Evolutionary conservation across 1,284 basidiomycete genomes (phyloP), one percentile per base, ranked within the genome.

Genomic region (Cutaneotrichosporon cavernicola): DNA sequence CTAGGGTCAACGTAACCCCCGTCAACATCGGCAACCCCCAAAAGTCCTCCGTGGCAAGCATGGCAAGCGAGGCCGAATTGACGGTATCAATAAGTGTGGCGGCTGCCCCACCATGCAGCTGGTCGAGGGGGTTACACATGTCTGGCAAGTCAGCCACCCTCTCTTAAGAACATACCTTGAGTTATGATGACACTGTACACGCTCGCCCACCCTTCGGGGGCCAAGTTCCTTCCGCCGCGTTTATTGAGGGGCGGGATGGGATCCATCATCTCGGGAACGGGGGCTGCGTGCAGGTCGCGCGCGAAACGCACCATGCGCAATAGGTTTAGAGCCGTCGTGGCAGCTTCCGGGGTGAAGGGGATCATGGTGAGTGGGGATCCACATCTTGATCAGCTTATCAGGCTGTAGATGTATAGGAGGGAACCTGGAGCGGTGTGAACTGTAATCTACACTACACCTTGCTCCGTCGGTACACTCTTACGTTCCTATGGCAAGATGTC

Each of bases 61-160:
- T 16, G 13, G 50, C 50, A 21, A 64, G 32, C 13, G 63, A 63
- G 4, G 47, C 38, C 0, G 60, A 60, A 5, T 60, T 30, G 6
- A 46, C 56, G 26, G 56, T 46, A 30, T 78, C 76, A 14, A 76
- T 66, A 26, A 78, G 59, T 70, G 72, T 77, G 6, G 70, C 66
- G 13, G 70, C 66, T 0, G 73, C 74, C 4, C 73, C 76, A 31
- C 76, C 76, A 64, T 78, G 76, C 63, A 78, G 60, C 6, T 60
- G 65, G 2, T 68, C 70, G 11, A 70, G 55, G 8, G 61, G 57
- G 59, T 78, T 78, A 4, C 66, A 64, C 75, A 73, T 74, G 10
- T 69, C 75, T 77, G 56, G 2, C 1, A 36, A 26, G 32, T 34
- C 14, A 18, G 63, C 56, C 21, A 31, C 31, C 7, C 26, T 5